Evolutionary conservation across 495 filamentous ascomycete genomes (phyloP), one percentile per base, ranked within the genome.

Genomic region (Penicillium turbatum): DNA sequence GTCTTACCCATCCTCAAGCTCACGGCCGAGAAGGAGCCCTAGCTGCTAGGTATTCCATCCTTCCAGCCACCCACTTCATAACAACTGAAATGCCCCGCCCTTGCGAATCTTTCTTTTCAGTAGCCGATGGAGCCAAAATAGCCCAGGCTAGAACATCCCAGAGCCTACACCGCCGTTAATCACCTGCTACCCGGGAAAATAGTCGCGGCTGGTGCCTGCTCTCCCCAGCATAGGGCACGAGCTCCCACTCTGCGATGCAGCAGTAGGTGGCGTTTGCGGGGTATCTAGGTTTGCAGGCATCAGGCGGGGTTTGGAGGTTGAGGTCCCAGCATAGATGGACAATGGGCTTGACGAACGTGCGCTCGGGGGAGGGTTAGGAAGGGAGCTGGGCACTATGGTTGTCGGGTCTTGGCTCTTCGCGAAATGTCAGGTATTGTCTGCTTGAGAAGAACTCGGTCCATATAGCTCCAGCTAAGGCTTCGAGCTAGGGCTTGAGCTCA

Each of bases 51-150:
- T 35, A 13, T 1, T 5, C 32, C 21, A 24, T 4, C 21, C 21
- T 24, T 24, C 9, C 32, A 36, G 45, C 45, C 45, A 48, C 45
- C 13, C 45, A 48, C 12, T 27, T 48, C 45, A 48, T 11, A 21
- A 15, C 17, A 31, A 12, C 2, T 13, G 26, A 2, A 24, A 24
- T 24, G 21, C 26, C 12, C 7, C 17, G 8, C 12, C n/a, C 15
- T 3, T 31, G 31, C 24, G 8, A 39, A n/a, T n/a, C n/a, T n/a
- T n/a, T 24, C 21, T 4, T 24, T 24, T 24, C 21, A 2, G 21
- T 24, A 4, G 21, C 21, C 21, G 21, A 24, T 24, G 21, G 21
- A 24, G 21, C 21, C 21, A 2, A 4, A 24, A 41, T 26, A 49
- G 37, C 13, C 24, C 21, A 21, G 48, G 27, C 48, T 32, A 51